phyloP scores from a whole-genome alignment of 495 filamentous ascomycete species.

The Neurospora africana region DNA sequence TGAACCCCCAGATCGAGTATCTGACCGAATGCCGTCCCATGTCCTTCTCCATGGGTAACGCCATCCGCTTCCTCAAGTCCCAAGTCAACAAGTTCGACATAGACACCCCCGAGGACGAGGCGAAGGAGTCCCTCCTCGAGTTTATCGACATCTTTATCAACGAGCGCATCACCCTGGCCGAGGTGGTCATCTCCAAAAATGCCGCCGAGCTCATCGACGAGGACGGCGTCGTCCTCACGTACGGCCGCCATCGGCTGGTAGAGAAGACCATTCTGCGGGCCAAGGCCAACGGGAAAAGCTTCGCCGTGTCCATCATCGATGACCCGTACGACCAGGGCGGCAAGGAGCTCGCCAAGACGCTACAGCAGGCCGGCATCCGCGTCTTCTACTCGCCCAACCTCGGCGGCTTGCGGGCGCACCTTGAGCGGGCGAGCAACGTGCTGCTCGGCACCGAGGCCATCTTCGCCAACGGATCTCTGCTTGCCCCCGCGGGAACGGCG shows the following conservation, averaged over 20 bases:
- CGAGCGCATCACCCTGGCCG: constrained; percentile 78
- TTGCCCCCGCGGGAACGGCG: constrained; percentile 78
- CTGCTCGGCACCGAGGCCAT: constrained; percentile 83
- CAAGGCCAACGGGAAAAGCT: constrained; percentile 45
- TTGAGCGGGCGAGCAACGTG: constrained; percentile 67
- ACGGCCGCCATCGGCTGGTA: constrained; percentile 78
- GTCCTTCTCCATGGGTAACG: constrained; percentile 89
- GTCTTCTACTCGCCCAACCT: constrained; percentile 70
- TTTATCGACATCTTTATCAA: constrained; percentile 85
- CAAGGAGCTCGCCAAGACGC: constrained; percentile 55
- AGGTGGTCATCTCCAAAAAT: constrained; percentile 68
- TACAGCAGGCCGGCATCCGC: constrained; percentile 57
- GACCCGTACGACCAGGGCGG: constrained; percentile 67
- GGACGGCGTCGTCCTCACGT: constrained; percentile 78
- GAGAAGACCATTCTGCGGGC: constrained; percentile 68
- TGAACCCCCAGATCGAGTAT: constrained; percentile 91
- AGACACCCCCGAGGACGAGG: constrained; percentile 61
- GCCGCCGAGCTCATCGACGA: constrained; percentile 59
- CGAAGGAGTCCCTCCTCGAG: constrained; percentile 64
- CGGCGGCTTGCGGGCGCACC: constrained; percentile 59
- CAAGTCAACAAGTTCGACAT: constrained; percentile 79
- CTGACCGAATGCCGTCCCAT: constrained; percentile 86
- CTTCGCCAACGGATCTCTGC: constrained; percentile 81
- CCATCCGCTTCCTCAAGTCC: constrained; percentile 86
- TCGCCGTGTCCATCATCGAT: constrained; percentile 80